Evolutionary conservation across 179 eudicot species (phyloP), one percentile per base, ranked within the genome.

Genomic region (Carnegiea gigantea): DNA sequence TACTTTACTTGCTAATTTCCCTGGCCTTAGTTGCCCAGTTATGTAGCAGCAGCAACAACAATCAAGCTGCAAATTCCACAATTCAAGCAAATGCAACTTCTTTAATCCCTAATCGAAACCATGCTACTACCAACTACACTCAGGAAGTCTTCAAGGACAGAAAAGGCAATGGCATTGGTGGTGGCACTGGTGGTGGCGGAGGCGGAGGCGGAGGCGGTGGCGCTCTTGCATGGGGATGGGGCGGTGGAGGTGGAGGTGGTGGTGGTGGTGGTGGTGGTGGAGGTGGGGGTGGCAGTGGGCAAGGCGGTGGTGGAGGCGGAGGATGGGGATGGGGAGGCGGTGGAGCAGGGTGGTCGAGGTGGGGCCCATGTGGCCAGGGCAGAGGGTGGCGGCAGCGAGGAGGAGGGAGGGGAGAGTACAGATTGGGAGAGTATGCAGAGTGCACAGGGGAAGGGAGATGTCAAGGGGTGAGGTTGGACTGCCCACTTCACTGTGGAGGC

Each of bases 391-490:
- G 68, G 68, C 28, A 14, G 11, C 26, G 12, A 1, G 28, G 21
- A 2, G n/a, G 60, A 54, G 60, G 68, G 8, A 62, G 68, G 68
- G 68, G 68, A 59, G 30, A 21, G 28, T 62, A 5, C 12, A 21
- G 68, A 14, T 62, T 62, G 68, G 68, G 68, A 62, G 68, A 62
- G 68, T 62, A 62, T 62, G 68, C 68, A 62, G 28, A 62, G 28
- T 62, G 68, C 28, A 62, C 2, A 23, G 68, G 68, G 30, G 68
- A 62, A 62, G 68, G 68, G 13, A 62, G 68, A 62, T 62, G 68
- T 23, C 23, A 62, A 62, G 68, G 68, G 13, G 23, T 62, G 68
- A 62, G 68, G 13, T 62, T 62, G 68, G 68, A 62, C 3, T 62
- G 68, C 30, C 68, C 68, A 62, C 28, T 62, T 21, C 68, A 62